Conservation (phyloP, 2,329 filamentous ascomycete genomes). For the Berkeleyomyces basicola region DNA sequence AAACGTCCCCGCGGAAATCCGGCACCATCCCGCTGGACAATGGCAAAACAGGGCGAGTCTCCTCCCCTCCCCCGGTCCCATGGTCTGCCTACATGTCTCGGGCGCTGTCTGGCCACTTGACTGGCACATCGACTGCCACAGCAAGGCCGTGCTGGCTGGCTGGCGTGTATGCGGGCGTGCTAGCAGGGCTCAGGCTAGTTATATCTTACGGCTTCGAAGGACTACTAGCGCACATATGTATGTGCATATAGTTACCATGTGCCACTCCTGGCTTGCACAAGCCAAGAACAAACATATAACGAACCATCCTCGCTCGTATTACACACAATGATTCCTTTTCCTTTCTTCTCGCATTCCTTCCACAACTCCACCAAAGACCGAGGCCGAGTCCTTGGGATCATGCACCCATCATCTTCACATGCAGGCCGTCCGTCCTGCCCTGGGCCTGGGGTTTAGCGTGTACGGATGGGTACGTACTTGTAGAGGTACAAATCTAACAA, state of each 20-base stretch:
- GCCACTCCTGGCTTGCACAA: too few relatives aligned
- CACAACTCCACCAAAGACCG: not conserved
- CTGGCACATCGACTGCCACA: too few relatives aligned
- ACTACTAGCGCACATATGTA: too few relatives aligned
- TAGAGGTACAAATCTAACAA: too few relatives aligned
- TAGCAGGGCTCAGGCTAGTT: too few relatives aligned
- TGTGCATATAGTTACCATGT: too few relatives aligned
- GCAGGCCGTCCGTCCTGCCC: not conserved
- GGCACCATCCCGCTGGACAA: not conserved
- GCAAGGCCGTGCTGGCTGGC: too few relatives aligned
- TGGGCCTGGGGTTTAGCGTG: not conserved
- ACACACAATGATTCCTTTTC: not conserved
- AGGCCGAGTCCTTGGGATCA: not conserved
- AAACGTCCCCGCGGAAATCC: not conserved
- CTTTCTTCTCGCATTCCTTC: not conserved
- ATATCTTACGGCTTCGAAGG: too few relatives aligned
- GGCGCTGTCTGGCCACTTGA: too few relatives aligned
- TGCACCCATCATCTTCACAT: not conserved
- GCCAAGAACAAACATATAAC: too few relatives aligned
- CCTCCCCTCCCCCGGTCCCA: not conserved
- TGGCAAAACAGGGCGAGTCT: not conserved
- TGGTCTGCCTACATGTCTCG: too few relatives aligned
- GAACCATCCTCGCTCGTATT: not conserved
- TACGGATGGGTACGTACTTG: not conserved
- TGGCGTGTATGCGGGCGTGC: too few relatives aligned